A percentile compares a stretch with the other conserved stretches of the same genome.
Conservation (phyloP, 352 stramenopile species). For the Phytophthora niederhauseri region DNA sequence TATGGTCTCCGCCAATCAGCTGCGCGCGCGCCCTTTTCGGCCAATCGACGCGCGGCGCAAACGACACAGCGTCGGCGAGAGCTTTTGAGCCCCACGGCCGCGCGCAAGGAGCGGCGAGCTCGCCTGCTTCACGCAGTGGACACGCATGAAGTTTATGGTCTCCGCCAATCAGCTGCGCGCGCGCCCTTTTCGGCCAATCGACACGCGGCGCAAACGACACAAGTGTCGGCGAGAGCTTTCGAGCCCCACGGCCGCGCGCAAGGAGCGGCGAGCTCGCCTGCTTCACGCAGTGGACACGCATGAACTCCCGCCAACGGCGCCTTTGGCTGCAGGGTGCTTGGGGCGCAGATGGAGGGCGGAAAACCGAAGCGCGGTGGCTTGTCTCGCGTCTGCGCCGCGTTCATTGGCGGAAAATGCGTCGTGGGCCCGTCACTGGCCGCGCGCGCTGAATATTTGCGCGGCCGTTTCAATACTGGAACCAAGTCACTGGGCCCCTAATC, state of each 20-base stretch:
- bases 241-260: neutral
- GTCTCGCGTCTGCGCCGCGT: conserved; percentile 6
- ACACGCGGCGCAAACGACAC: neutral
- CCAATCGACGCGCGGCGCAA: conserved; percentile 9
- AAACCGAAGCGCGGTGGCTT: conserved; percentile 23
- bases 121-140: neutral
- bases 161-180: conserved; percentile 6
- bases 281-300: neutral
- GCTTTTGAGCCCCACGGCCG: neutral
- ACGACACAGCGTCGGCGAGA: neutral
- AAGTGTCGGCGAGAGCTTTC: neutral
- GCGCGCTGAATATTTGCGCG: conserved; percentile 36
- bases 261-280: neutral
- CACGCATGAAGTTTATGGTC: neutral
- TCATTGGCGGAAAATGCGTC: conserved; percentile 24
- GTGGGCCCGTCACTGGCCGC: conserved; percentile 7
- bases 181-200: conserved; percentile 12
- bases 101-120: neutral
- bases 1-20: conserved; percentile 8
- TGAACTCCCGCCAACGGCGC: neutral
- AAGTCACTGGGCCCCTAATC: conserved; percentile 13
- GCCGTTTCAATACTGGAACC: conserved; percentile 24
- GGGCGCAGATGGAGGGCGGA: conserved; percentile 29
- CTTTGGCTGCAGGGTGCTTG: conserved; percentile 15
- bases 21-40: neutral